Evolutionary conservation across 108 stramenopile species (phyloP).

Genomic region (Stephanodiscus minutulus): DNA sequence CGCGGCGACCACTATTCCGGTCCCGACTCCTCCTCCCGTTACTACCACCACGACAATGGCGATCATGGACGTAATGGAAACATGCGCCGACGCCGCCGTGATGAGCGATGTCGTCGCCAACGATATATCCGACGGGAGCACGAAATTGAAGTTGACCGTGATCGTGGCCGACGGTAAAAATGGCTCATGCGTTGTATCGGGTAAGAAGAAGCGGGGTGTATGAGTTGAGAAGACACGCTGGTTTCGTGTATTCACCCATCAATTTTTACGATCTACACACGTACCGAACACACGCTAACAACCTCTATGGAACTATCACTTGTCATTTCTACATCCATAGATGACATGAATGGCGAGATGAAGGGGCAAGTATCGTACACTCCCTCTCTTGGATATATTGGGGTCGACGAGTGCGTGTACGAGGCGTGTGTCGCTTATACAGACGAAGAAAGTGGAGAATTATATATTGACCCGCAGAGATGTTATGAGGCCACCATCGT

Average conservation of each 20-base stretch:
- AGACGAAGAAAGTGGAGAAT: not conserved
- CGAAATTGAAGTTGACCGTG: not conserved
- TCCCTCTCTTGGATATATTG: slow-evolving; percentile 14
- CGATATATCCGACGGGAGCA: not conserved
- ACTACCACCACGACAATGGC: not conserved
- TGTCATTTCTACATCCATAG: not conserved
- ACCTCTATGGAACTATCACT: not conserved
- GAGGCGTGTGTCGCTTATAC: not conserved
- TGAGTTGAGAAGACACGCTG: not conserved
- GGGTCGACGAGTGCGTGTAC: slow-evolving; percentile 14
- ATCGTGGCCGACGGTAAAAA: not conserved
- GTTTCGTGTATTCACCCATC: not conserved
- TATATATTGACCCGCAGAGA: not conserved
- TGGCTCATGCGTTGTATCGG: not conserved
- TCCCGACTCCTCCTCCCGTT: not conserved
- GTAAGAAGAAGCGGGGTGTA: not conserved
- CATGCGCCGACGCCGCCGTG: not conserved
- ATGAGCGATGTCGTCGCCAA: not conserved
- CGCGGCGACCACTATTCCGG: not conserved
- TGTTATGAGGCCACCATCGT: not conserved
- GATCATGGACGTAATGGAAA: not conserved
- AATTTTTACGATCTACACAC: not conserved
- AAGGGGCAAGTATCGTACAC: not conserved
- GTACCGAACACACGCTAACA: not conserved
- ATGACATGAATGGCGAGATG: too few relatives aligned